These are phyloP conservation scores for Pyrenochaeta sp. DNA, from an alignment of 2,329 filamentous ascomycete genomes.

Conservation along the genomic window DNA sequence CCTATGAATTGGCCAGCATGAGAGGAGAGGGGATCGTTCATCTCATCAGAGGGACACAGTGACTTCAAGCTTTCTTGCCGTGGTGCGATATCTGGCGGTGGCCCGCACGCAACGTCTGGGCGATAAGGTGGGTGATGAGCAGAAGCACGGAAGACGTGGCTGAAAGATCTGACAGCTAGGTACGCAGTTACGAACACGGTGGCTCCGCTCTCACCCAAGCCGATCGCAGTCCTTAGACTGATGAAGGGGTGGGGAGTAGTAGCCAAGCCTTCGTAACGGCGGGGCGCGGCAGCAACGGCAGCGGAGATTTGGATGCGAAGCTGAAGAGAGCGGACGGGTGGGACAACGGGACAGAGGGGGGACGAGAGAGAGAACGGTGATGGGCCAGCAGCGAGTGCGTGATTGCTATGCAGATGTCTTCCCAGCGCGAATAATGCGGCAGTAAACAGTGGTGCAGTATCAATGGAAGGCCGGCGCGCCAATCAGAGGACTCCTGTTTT, in stretches of 20 bases:
- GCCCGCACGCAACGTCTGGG: slow-evolving; percentile 18
- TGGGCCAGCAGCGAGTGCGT: slow-evolving; percentile 1
- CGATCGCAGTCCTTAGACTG: slow-evolving; percentile 11
- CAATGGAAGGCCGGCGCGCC: neutral
- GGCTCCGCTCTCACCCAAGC: slow-evolving; percentile 25
- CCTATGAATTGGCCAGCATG: slow-evolving; percentile 8
- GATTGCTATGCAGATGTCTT: neutral
- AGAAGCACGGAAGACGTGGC: slow-evolving; percentile 31
- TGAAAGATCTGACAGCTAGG: slow-evolving; percentile 33
- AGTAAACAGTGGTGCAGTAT: neutral
- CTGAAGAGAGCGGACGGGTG: slow-evolving; percentile 8
- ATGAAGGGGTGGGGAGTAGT: slow-evolving; percentile 16
- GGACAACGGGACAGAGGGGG: slow-evolving; percentile 5
- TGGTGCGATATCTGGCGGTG: slow-evolving; percentile 18
- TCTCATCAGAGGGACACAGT: slow-evolving; percentile 20
- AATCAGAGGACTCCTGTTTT: neutral
- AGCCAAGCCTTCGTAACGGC: slow-evolving; percentile 7
- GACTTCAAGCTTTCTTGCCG: slow-evolving; percentile 7
- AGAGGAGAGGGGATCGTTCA: slow-evolving; percentile 19
- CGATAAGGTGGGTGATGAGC: slow-evolving; percentile 25
- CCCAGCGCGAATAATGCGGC: neutral
- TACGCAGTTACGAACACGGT: slow-evolving; percentile 22
- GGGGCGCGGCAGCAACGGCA: slow-evolving; percentile 24
- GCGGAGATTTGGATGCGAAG: slow-evolving; percentile 13
- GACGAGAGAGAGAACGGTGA: slow-evolving; percentile 7